Evolutionary conservation across 228 moss, liverwort and hornwort species (phyloP).

Genomic region (Sphagnum magellanicum): DNA sequence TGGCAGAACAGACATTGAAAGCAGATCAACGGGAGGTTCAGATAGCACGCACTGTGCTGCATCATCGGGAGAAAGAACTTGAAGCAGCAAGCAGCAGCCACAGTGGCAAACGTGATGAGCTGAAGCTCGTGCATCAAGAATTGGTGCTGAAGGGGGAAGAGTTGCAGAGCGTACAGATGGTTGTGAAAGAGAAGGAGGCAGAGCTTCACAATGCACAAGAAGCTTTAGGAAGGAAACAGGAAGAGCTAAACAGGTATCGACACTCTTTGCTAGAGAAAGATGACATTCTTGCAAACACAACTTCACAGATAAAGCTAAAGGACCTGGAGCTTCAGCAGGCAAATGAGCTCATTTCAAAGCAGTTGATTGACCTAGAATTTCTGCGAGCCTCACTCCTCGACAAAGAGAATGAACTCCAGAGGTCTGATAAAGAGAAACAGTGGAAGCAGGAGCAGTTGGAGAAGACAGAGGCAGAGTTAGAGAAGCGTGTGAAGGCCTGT

Average conservation of each 20-base stretch:
- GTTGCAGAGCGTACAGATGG: constrained; percentile 16
- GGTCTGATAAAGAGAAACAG: constrained; percentile 13
- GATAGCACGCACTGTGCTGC: constrained; percentile 16
- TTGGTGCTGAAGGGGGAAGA: constrained; percentile 12
- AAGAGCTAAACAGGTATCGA: constrained; percentile 15
- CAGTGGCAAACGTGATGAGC: constrained; percentile 19
- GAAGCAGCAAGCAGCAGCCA: constrained; percentile 25
- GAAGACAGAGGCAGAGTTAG: constrained; percentile 45
- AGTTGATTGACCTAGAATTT: constrained; percentile 15
- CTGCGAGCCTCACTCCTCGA: constrained; percentile 19
- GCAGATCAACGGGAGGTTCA: constrained; percentile 38
- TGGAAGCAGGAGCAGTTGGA: constrained; percentile 36
- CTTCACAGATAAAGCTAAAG: constrained; percentile 21
- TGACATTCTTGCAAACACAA: constrained; percentile 16
- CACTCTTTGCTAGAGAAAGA: constrained; percentile 24
- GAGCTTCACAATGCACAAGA: constrained; percentile 17
- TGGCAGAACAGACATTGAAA: constrained; percentile 23
- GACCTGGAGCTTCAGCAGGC: constrained; percentile 19
- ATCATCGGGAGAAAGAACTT: constrained; percentile 25
- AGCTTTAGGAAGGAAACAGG: constrained; percentile 19
- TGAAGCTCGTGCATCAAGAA: constrained; percentile 12
- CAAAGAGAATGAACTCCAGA: constrained; percentile 20
- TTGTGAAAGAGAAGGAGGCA: constrained; percentile 19
- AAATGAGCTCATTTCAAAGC: constrained; percentile 19
- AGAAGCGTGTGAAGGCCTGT: constrained; percentile 23